Percentiles rank a stretch among this genome's conserved stretches.
phyloP scores from a whole-genome alignment of 768 basidiomycete species.

The Suillus placidus region DNA sequence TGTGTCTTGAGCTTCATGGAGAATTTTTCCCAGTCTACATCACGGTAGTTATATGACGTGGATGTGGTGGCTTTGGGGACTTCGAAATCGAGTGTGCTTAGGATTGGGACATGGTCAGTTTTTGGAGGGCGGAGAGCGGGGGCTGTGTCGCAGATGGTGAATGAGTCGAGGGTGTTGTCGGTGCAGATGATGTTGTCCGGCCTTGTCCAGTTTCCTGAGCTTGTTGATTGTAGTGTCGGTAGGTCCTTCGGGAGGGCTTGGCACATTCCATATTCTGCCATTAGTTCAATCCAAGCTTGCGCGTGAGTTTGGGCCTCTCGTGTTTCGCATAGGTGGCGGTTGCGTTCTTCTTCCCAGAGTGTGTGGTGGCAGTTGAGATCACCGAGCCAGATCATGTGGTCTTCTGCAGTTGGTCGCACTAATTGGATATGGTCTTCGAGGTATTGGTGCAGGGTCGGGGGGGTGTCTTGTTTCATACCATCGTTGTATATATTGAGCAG shows the following conservation, averaged over 20 bases:
- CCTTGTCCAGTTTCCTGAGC: constrained; percentile 34
- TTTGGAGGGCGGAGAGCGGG: constrained; percentile 14
- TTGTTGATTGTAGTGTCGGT: constrained; percentile 25
- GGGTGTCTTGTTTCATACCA: constrained; percentile 5
- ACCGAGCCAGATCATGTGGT: constrained; percentile 27
- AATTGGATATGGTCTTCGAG: not conserved
- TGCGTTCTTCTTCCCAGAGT: constrained; percentile 29
- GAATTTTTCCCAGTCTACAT: constrained; percentile 28
- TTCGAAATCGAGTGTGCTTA: constrained; percentile 25
- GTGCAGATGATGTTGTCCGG: constrained; percentile 40
- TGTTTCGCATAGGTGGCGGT: constrained; percentile 26
- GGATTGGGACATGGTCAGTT: constrained; percentile 40
- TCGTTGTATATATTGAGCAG: constrained; percentile 22
- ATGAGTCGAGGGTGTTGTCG: constrained; percentile 6
- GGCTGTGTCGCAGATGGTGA: constrained; percentile 29
- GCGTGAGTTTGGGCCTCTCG: not conserved
- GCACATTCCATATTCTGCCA: constrained; percentile 25
- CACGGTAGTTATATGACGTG: constrained; percentile 23
- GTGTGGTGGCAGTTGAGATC: constrained; percentile 39
- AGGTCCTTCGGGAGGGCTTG: constrained; percentile 33
- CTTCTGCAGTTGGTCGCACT: not conserved
- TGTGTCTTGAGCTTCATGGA: not conserved
- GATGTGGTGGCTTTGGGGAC: not conserved
- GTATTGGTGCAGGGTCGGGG: not conserved
- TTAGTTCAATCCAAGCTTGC: constrained; percentile 22